phyloP scores from a whole-genome alignment of 805 yeast species.

The Candida namnaoensis region DNA sequence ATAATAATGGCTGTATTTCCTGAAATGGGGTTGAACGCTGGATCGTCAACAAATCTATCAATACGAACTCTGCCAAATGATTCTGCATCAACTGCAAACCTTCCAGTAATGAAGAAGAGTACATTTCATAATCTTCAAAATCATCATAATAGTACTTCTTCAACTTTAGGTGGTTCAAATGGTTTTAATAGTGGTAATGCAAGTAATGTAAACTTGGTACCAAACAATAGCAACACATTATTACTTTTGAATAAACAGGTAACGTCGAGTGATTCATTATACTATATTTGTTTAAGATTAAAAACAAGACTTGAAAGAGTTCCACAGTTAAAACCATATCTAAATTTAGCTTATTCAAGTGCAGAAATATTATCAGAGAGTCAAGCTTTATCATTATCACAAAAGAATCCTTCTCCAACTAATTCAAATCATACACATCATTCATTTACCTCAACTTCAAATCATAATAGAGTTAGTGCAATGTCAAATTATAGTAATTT shows the following conservation, averaged over 20 bases:
- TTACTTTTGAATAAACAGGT: constrained; percentile 58
- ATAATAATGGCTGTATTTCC: not conserved
- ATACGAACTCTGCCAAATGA: not conserved
- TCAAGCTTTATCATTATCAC: constrained; percentile 47
- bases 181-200: not conserved
- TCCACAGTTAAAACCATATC: constrained; percentile 61
- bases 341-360: constrained; percentile 52
- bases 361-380: constrained; percentile 68
- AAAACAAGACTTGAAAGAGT: constrained; percentile 46
- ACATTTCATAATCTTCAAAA: too few species aligned
- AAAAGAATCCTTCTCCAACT: constrained; percentile 14
- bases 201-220: not conserved
- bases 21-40: not conserved
- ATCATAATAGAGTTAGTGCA: constrained; percentile 23
- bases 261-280: constrained; percentile 57
- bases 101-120: not conserved
- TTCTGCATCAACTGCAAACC: not conserved
- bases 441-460: constrained; percentile 7
- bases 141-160: not conserved
- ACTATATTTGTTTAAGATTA: constrained; percentile 53
- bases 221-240: constrained; percentile 14
- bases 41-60: not conserved
- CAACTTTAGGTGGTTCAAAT: not conserved
- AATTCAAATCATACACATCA: constrained; percentile 3
- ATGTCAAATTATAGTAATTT: constrained; percentile 23